These are phyloP conservation scores for Gypsophila paniculata DNA, from an alignment of 179 eudicot genomes.

Conservation along the genomic window DNA sequence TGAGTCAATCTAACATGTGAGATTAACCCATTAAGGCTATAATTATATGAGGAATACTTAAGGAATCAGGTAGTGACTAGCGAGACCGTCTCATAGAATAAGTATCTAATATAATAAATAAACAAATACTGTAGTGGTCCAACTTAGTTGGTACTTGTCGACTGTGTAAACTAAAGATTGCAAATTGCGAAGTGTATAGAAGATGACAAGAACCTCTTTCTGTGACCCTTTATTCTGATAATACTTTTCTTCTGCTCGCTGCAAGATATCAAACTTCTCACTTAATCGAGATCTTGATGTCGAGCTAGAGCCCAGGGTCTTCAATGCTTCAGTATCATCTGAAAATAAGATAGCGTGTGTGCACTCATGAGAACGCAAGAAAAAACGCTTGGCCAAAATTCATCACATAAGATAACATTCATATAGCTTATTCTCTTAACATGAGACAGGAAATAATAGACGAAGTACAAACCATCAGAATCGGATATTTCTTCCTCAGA, in stretches of 20 bases:
- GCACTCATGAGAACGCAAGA: conserved; percentile 8
- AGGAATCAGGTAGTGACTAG: no score
- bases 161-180: not conserved
- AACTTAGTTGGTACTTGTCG: not conserved
- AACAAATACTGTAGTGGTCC: not conserved
- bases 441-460: conserved; percentile 9
- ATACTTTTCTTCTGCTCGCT: conserved; percentile 81
- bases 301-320: conserved; percentile 34
- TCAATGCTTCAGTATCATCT: conserved; percentile 32
- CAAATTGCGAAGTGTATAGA: not conserved
- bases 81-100: no score
- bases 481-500: conserved; percentile 91
- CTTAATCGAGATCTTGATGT: conserved; percentile 43
- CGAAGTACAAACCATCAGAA: conserved; percentile 63
- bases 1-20: no score
- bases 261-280: conserved; percentile 60
- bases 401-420: conserved; percentile 3
- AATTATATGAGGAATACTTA: not conserved
- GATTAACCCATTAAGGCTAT: no score
- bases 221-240: conserved; percentile 46
- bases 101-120: no score
- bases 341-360: conserved; percentile 6
- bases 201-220: conserved; percentile 43
- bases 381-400: not conserved
- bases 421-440: conserved; percentile 5